Evolutionary conservation across 441 rosid genomes (phyloP), one percentile per base, ranked within the genome.

Genomic region (California macrophylla): DNA sequence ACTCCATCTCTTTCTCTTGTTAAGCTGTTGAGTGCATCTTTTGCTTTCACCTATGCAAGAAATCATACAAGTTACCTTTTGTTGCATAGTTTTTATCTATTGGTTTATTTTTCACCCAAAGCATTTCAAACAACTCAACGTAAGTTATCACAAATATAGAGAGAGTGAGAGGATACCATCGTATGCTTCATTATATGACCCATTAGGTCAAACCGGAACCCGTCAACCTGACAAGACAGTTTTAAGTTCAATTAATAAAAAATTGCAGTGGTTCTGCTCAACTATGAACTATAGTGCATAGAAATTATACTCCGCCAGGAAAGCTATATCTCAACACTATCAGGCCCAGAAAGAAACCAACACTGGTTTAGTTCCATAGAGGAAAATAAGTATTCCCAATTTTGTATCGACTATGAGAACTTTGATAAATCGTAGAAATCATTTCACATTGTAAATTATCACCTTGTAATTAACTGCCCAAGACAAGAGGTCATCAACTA

Each of bases 381-480:
- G 61, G 60, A 47, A 47, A 7, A 38, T 30, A 30, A 40, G 12
- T 40, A 40, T 38, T 38, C 45, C 1, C 45, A 38, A 40, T 40
- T 40, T 12, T 54, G 23, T 54, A 54, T 54, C 2, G 25, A 54
- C 24, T 18, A 58, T 58, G 63, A 47, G 63, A 20, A 9, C 28
- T 58, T 58, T 61, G 30, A 26, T 12, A 36, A 6, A 24, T 26
- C 10, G 5, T 24, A 25, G 34, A 61, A 24, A 61, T 23, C 66
- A 61, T 12, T 24, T 10, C 21, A 63, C 36, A 61, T 9, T 15
- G 25, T 1, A 63, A 71, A 62, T 65, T 65, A 73, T 72, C 78
- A 93, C 99, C 99, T 94, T 94, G 76, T 92, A 94, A 72, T 94
- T 84, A 50, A 84, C 80, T 66, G 82, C 91, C 99, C 99, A 94